Conservation (phyloP, 2,329 filamentous ascomycete species). For the Sphaerostilbella broomeana region DNA sequence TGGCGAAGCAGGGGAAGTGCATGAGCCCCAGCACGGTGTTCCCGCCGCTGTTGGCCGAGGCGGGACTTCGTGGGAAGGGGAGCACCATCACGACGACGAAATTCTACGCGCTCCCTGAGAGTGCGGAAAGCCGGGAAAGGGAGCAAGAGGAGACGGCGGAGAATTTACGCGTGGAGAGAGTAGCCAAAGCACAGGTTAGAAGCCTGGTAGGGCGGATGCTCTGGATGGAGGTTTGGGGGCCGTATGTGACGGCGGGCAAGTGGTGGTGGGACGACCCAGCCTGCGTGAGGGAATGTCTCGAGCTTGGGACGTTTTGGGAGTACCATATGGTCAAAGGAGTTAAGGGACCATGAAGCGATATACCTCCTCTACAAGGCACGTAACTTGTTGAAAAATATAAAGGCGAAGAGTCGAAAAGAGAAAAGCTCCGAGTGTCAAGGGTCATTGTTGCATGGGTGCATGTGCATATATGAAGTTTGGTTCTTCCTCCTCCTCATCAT, state of each 20-base stretch:
- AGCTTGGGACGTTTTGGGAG: conserved; percentile 51
- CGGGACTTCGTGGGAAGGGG: conserved; percentile 42
- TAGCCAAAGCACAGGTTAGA: conserved; percentile 41
- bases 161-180: conserved; percentile 19
- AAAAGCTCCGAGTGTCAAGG: too few species aligned
- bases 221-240: conserved; percentile 57
- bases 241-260: conserved; percentile 38
- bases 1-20: conserved; percentile 54
- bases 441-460: too few species aligned
- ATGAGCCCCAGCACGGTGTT: conserved; percentile 53
- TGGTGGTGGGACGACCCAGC: conserved; percentile 59
- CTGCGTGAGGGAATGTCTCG: conserved; percentile 49
- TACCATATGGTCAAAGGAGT: conserved; percentile 51
- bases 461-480: too few species aligned
- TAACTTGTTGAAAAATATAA: too few species aligned
- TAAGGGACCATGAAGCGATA: too few species aligned
- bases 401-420: too few species aligned
- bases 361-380: too few species aligned
- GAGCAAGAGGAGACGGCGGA: conserved; percentile 21
- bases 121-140: conserved; percentile 17
- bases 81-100: conserved; percentile 43
- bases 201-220: conserved; percentile 49
- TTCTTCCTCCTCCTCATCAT: too few species aligned
- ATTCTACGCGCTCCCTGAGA: conserved; percentile 40
- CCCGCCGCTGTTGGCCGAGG: conserved; percentile 52